Evolutionary conservation across 805 yeast species (phyloP).

Genomic region (Phaffomyces thermotolerans): DNA sequence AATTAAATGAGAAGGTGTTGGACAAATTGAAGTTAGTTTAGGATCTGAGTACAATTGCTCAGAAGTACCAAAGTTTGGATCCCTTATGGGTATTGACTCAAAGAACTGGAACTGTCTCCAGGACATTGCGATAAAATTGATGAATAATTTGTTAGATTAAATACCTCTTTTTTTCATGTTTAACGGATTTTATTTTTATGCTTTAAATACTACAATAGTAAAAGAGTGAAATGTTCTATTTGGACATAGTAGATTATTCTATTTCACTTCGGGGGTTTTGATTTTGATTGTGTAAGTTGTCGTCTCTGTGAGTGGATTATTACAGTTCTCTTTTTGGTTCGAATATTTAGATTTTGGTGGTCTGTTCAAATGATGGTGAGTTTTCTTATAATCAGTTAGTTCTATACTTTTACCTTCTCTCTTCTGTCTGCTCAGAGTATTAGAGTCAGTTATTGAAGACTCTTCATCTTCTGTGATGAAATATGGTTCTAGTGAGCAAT

Average conservation of each 20-base stretch:
- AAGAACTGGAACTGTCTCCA: slow-evolving; percentile 88
- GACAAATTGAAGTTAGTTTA: slow-evolving; percentile 53
- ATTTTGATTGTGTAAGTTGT: background rate
- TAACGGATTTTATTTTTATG: no score
- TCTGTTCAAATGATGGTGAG: background rate
- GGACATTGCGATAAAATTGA: slow-evolving; percentile 16
- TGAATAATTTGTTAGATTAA: no score
- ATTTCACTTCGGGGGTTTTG: background rate
- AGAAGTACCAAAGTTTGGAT: slow-evolving; percentile 61
- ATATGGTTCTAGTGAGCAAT: background rate
- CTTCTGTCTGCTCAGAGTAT: background rate
- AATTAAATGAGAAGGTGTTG: slow-evolving; percentile 49
- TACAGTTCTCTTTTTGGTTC: background rate
- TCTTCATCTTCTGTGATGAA: background rate
- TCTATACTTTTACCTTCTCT: background rate
- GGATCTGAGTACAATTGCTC: slow-evolving; percentile 76
- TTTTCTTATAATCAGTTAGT: background rate
- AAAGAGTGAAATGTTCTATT: no score
- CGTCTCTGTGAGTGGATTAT: background rate
- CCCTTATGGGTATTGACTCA: slow-evolving; percentile 75
- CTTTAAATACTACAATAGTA: no score
- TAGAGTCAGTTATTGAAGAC: background rate
- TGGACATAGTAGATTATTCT: background rate
- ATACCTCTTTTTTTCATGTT: no score
- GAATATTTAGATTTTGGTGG: background rate